Base-by-base conservation (phyloP, 2,329 filamentous ascomycete species). In the Lizonia empirigonia region DNA sequence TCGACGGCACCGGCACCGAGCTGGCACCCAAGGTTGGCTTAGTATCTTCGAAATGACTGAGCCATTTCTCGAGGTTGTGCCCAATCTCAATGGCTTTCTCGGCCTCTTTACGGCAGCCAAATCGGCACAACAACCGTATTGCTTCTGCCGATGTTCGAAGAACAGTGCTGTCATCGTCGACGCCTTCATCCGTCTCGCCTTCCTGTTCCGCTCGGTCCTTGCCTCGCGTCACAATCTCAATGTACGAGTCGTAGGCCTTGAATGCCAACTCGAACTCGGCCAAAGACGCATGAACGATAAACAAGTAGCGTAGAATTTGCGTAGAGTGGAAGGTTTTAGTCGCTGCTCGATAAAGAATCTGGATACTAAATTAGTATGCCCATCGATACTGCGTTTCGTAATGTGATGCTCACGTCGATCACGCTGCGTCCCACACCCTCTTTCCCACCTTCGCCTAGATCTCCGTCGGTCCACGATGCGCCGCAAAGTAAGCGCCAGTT, bases 321-420 rank as follows among this genome's bases (percentile, higher is more conserved):
- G 93, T 96, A 1, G 94, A 99, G 74, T 99, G 94, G 67, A 94
- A 99, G 0, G 92, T 96, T 73, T 94, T 96, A 8, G 89, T 91
- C 7, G 93, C 90, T 18, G 92, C 90, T 30, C 88, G 88, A 73
- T 97, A 99, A 6, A 99, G 80, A 22, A 91, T 89, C 72, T 94
- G 34, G 35, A n/a, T 32, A 7, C 12, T 4, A 24, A 10, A 37
- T 60, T 19, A 64, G 58, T 15, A 18, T 19, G 8, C 12, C 15
- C 1, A 10, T 20, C 5, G 5, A 8, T 3, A 2, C 7, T 23
- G 20, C 18, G 32, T 27, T 13, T 4, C 27, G 8, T 19, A 13
- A 15, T 6, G 22, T n/a, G 9, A 23, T 23, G 56, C 70, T 59
- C 71, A 82, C 80, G 64, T 86, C 92, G 32, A 99, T 82, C 24